These are phyloP conservation scores for Volvariella volvacea DNA, from an alignment of 1,284 basidiomycete genomes.

Conservation along the genomic window DNA sequence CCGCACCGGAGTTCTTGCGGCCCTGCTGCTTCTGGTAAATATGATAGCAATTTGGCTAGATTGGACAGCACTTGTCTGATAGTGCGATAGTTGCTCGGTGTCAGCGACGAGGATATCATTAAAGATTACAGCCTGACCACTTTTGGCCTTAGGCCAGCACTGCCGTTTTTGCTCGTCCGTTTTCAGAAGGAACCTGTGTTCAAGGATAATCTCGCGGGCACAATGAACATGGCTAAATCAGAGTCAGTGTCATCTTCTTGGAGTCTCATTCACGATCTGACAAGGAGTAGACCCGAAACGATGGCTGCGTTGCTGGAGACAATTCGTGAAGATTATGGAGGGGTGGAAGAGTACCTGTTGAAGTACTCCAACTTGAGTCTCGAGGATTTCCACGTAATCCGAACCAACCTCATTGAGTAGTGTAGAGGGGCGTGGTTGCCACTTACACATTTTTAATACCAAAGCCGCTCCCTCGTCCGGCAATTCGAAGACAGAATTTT, in stretches of 20 bases:
- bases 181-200: constrained; percentile 24
- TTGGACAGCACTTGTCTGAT: background rate
- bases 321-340: constrained; percentile 29
- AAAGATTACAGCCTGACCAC: constrained; percentile 35
- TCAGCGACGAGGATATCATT: constrained; percentile 31
- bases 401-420: background rate
- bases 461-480: too few species aligned
- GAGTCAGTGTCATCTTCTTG: constrained; percentile 18
- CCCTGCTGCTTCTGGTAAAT: constrained; percentile 20
- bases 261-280: background rate
- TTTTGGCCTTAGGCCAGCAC: constrained; percentile 28
- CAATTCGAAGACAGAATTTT: too few species aligned
- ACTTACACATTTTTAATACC: too few species aligned
- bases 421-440: too few species aligned
- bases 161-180: constrained; percentile 24
- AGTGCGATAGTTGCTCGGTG: constrained; percentile 28
- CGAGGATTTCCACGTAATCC: constrained; percentile 20
- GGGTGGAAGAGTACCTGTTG: constrained; percentile 27
- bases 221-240: constrained; percentile 28
- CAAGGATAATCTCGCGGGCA: constrained; percentile 30
- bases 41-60: background rate
- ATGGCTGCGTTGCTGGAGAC: constrained; percentile 27
- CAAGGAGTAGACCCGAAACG: constrained; percentile 24
- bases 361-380: constrained; percentile 22
- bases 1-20: constrained; percentile 33